Evolutionary conservation across 805 yeast genomes (phyloP).

Genomic region (Diddensiella santjacobensis): DNA sequence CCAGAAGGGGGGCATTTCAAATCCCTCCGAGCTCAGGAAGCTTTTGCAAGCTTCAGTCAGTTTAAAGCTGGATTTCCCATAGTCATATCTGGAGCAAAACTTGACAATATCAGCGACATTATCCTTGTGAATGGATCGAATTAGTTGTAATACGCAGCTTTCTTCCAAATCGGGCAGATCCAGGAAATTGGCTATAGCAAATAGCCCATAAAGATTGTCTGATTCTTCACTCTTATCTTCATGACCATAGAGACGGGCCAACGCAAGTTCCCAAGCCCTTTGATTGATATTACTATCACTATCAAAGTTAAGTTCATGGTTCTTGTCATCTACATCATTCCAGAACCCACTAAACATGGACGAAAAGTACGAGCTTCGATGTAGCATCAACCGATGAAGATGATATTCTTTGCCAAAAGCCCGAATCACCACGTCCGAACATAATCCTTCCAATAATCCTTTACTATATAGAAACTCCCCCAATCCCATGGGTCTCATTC

Average conservation of each 20-base stretch:
- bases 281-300: slow-evolving; percentile 41
- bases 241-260: slow-evolving; percentile 47
- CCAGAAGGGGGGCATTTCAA: slow-evolving; percentile 42
- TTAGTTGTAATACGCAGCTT: slow-evolving; percentile 40
- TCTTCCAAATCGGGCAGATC: slow-evolving; percentile 46
- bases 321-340: slow-evolving; percentile 23
- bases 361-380: slow-evolving; percentile 46
- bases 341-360: slow-evolving; percentile 45
- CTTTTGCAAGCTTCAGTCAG: slow-evolving; percentile 47
- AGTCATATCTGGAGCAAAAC: slow-evolving; percentile 44
- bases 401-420: slow-evolving; percentile 46
- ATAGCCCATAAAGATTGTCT: slow-evolving; percentile 39
- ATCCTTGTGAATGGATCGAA: slow-evolving; percentile 35
- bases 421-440: slow-evolving; percentile 26
- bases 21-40: slow-evolving; percentile 46
- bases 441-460: slow-evolving; percentile 13
- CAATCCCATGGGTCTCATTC: slow-evolving; percentile 5
- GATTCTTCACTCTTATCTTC: slow-evolving; percentile 34
- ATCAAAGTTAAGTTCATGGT: slow-evolving; percentile 28
- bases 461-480: slow-evolving; percentile 10
- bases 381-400: slow-evolving; percentile 46
- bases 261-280: slow-evolving; percentile 47
- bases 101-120: slow-evolving; percentile 38
- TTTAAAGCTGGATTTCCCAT: slow-evolving; percentile 45
- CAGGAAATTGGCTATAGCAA: slow-evolving; percentile 45